These are phyloP conservation scores for Ophiostoma sp. DNA, from an alignment of 2,329 filamentous ascomycete genomes.

Conservation along the genomic window DNA sequence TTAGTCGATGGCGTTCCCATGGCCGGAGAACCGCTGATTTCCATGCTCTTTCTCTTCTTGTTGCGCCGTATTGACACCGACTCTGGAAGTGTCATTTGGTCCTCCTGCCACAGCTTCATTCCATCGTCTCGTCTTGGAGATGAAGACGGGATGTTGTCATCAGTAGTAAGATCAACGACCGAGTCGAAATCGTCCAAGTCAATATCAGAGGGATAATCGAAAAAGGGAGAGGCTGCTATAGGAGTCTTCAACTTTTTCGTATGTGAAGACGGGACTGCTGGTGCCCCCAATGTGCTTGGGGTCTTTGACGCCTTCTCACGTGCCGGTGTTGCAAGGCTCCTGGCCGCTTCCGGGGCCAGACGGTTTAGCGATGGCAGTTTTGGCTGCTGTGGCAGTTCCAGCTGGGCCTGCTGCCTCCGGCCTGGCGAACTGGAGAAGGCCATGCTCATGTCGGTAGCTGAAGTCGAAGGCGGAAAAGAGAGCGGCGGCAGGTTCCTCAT, in stretches of 20 bases:
- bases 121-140: slow-evolving; percentile 30
- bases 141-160: slow-evolving; percentile 28
- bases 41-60: slow-evolving; percentile 51
- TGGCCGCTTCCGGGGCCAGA: slow-evolving; percentile 31
- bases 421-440: slow-evolving; percentile 14
- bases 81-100: slow-evolving; percentile 38
- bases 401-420: slow-evolving; percentile 28
- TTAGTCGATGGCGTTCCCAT: slow-evolving; percentile 8
- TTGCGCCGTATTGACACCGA: slow-evolving; percentile 36
- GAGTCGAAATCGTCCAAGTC: slow-evolving; percentile 32
- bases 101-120: slow-evolving; percentile 42
- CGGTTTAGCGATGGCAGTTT: slow-evolving; percentile 30
- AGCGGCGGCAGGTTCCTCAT: slow-evolving; percentile 16
- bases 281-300: slow-evolving; percentile 9
- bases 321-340: slow-evolving; percentile 25
- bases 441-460: slow-evolving; percentile 16
- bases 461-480: not conserved
- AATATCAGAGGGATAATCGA: slow-evolving; percentile 28
- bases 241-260: slow-evolving; percentile 27
- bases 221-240: slow-evolving; percentile 32
- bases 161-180: slow-evolving; percentile 36
- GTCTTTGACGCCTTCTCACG: slow-evolving; percentile 18
- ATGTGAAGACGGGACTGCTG: slow-evolving; percentile 9
- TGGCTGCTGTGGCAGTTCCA: slow-evolving; percentile 33
- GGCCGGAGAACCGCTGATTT: slow-evolving; percentile 34